Conservation (phyloP, 345 rosid species). For the Melastoma malabathricum region DNA sequence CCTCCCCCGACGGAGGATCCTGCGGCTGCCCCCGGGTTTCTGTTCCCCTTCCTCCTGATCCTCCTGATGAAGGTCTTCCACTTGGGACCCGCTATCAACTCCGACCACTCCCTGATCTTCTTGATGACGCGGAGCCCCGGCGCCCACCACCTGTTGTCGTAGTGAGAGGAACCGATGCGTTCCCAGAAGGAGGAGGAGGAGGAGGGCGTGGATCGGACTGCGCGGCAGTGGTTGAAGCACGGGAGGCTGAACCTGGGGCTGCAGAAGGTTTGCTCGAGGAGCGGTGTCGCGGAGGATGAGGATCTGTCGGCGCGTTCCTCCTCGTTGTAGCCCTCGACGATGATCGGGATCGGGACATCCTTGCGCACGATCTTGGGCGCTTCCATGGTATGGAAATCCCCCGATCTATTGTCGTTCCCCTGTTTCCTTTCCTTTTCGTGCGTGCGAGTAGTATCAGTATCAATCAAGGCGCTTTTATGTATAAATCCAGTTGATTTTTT, state of each 20-base stretch:
- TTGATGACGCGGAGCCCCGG: conserved; percentile 30
- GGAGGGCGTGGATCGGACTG: conserved; percentile 18
- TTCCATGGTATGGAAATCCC: no score
- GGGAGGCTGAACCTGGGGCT: conserved; percentile 58
- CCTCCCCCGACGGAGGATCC: conserved; percentile 4
- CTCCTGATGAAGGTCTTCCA: conserved; percentile 94
- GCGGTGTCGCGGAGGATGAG: conserved; percentile 5
- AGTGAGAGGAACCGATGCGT: conserved; percentile 19
- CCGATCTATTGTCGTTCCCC: no score
- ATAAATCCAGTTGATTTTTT: no score
- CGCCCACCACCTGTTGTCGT: conserved; percentile 44
- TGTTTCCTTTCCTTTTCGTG: no score
- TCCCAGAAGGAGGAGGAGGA: conserved; percentile 39
- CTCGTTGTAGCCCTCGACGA: neutral
- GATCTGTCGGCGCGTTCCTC: conserved; percentile 2
- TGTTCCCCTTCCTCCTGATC: conserved; percentile 37
- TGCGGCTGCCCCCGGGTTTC: neutral
- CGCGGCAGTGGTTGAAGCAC: conserved; percentile 23
- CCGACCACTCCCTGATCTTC: conserved; percentile 85
- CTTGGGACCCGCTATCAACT: conserved; percentile 86
- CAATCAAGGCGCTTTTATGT: no score
- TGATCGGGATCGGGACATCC: no score
- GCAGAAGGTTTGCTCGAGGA: neutral
- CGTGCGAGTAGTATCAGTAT: no score
- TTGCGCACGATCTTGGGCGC: no score